Evolutionary conservation across 2,329 filamentous ascomycete genomes (phyloP).

Genomic region (Cladosporium cucumerinum): DNA sequence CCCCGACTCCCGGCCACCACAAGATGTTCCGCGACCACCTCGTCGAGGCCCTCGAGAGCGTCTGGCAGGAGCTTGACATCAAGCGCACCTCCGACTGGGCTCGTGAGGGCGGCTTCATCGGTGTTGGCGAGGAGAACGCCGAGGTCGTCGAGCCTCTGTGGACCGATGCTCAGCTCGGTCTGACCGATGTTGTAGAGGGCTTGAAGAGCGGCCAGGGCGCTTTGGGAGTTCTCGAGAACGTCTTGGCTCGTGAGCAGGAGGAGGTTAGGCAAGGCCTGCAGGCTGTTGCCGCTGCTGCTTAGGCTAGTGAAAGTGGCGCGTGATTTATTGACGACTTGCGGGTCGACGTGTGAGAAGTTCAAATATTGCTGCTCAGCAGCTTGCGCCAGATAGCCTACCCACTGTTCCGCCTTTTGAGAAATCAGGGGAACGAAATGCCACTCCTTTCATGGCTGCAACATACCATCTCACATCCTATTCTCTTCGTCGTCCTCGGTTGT

Average conservation of each 20-base stretch:
- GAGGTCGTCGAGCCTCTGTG: slow-evolving; percentile 70
- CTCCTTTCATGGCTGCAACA: slow-evolving; percentile 7
- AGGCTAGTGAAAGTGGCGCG: background rate
- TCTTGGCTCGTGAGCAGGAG: slow-evolving; percentile 46
- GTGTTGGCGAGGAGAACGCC: slow-evolving; percentile 72
- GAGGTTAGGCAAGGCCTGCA: slow-evolving; percentile 38
- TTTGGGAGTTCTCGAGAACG: slow-evolving; percentile 46
- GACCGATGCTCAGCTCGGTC: slow-evolving; percentile 83
- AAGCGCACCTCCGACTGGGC: slow-evolving; percentile 94
- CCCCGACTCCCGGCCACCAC: slow-evolving; percentile 87
- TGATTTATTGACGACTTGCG: slow-evolving; percentile 1
- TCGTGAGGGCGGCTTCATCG: slow-evolving; percentile 86
- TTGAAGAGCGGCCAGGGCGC: slow-evolving; percentile 50
- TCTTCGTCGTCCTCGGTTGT: background rate
- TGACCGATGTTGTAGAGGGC: slow-evolving; percentile 63
- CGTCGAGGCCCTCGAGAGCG: slow-evolving; percentile 75
- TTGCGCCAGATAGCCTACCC: slow-evolving; percentile 10
- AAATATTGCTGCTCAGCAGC: background rate
- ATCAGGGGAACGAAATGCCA: slow-evolving; percentile 1
- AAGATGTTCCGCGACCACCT: slow-evolving; percentile 83
- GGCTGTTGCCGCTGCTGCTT: slow-evolving; percentile 40
- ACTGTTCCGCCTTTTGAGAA: background rate
- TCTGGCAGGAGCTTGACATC: slow-evolving; percentile 84
- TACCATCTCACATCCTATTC: background rate
- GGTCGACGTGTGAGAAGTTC: background rate